phyloP scores from a whole-genome alignment of 2,329 filamentous ascomycete species.

The Elsinoe ampelina region DNA sequence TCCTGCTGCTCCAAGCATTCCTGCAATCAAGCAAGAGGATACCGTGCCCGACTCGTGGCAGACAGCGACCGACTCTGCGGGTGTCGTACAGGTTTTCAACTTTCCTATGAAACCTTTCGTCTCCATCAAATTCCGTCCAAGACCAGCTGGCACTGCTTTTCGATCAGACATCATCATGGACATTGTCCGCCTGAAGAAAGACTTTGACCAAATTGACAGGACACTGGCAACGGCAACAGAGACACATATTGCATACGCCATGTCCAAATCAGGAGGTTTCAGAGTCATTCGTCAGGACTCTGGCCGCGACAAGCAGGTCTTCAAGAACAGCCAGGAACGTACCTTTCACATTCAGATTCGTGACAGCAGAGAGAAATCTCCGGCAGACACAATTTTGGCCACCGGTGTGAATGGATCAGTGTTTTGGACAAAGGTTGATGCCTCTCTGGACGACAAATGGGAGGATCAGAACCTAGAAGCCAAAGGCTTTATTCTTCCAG shows the following conservation, averaged over 20 bases:
- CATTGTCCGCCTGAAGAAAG: constrained; percentile 90
- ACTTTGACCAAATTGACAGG: constrained; percentile 94
- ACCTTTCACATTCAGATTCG: constrained; percentile 83
- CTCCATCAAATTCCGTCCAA: constrained; percentile 61
- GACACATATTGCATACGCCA: constrained; percentile 87
- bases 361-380: constrained; percentile 38
- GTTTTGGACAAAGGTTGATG: constrained; percentile 83
- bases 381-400: constrained; percentile 72
- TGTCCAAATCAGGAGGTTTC: constrained; percentile 86
- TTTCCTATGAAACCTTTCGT: constrained; percentile 97
- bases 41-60: constrained; percentile 81
- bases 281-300: constrained; percentile 91
- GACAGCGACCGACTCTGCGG: constrained; percentile 61
- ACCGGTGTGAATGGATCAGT: constrained; percentile 92
- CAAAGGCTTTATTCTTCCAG: constrained; percentile 81
- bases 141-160: constrained; percentile 53
- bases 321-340: constrained; percentile 82
- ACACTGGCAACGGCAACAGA: constrained; percentile 83
- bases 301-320: constrained; percentile 82
- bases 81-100: constrained; percentile 60
- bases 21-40: constrained; percentile 24
- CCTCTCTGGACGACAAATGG: constrained; percentile 61
- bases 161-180: constrained; percentile 77
- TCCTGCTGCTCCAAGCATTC: constrained; percentile 12
- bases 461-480: constrained; percentile 71